Evolutionary conservation across 306 rosid genomes (phyloP), one percentile per base, ranked within the genome.

Genomic region (Prunus mume): DNA sequence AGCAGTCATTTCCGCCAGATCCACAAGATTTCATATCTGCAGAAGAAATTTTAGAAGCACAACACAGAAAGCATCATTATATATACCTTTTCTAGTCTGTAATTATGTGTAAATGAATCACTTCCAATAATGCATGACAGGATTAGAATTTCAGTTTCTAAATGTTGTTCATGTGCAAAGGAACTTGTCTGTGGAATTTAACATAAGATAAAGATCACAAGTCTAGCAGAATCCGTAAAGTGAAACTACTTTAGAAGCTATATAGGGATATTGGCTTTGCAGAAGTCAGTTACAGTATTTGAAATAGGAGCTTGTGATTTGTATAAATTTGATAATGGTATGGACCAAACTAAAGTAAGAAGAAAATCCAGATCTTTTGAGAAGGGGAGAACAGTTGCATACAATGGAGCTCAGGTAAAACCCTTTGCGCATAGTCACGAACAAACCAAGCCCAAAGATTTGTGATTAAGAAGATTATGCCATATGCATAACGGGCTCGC

Each of bases 391-490:
- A 47, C 17, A 66, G 28, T 56, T 38, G 73, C 92, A 78, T 87
- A 91, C 97, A 87, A 19, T 78, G 91, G 64, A 86, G 72, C 80
- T 89, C 83, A 77, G 89, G 91, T 22, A 83, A 34, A 73, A 84
- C 18, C 62, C 74, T 61, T 83, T 90, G 96, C n/a, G 90, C 96
- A 78, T 93, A 93, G 78, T 93, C 98, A 60, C 98, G 91, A 77
- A 91, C 79, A 86, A 93, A 86, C 97, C 97, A 93, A 60, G 98
- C 93, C 52, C 85, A 83, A 30, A 90, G 90, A 78, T 91, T 93
- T 75, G 83, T 80, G 10, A 88, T 64, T 34, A 93, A 81, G 90
- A 93, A 93, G 76, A 91, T 70, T 65, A 78, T 47, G 74, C 93
- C 89, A 61, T 84, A 93, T 34, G 68, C 65, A 78, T 90, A 93